Base-by-base conservation (phyloP, 805 yeast genomes). In the Yarrowia divulgata region DNA sequence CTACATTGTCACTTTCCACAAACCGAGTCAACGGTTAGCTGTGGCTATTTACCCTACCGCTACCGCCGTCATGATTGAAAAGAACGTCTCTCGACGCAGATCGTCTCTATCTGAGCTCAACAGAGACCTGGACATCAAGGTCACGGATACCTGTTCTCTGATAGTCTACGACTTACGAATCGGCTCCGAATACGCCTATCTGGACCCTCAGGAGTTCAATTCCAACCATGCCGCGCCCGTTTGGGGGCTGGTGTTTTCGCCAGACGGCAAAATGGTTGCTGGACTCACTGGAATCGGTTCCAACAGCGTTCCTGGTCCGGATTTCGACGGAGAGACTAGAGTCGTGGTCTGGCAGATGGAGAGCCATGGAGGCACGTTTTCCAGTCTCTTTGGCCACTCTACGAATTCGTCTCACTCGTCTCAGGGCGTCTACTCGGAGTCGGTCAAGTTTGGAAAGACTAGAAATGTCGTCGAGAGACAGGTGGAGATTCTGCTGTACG, bases 161-260 rank as follows among this genome's bases (percentile, higher is more conserved):
- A 49, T 63, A 14, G 68, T 63, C 29, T 63, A 63, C 39, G 68
- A 63, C 18, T n/a, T 63, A 37, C 45, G 68, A 37, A 37, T 29
- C 45, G 68, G 68, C n/a, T 37, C 48, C 4, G 57, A 48, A 18
- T 49, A 48, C 23, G 55, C 68, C n/a, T 63, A 63, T 9, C 29
- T 63, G 1, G 68, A 63, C 57, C 68, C 68, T 35, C 55, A 48
- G 32, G 68, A 63, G 48, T 63, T 63, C 68, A 63, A 63, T 19
- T 48, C 68, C 37, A 63, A 63, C 40, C 57, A 48, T 18, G 68
- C 68, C 3, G 68, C 57, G n/a, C 45, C 68, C 1, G 57, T 63
- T 9, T 48, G 57, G 57, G 55, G 55, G 10, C 46, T 63, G 39
- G 68, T 39, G 3, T 63, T 63, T 18, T 48, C 57, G 10, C 68